Evolutionary conservation across 2,329 filamentous ascomycete genomes (phyloP).

Genomic region (Diaporthe velutina): DNA sequence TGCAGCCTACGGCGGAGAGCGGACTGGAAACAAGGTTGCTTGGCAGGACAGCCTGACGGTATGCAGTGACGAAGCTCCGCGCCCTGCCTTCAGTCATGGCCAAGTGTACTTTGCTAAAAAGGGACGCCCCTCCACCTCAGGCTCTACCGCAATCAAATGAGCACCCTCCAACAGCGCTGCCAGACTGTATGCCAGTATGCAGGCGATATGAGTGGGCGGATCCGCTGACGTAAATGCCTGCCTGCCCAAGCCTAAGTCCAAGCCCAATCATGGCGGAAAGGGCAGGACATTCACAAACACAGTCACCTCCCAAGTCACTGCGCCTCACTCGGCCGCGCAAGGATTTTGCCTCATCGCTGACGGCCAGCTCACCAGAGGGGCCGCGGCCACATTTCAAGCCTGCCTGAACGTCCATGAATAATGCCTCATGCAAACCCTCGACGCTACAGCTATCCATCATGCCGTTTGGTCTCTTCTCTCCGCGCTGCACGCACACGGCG

Average conservation of each 20-base stretch:
- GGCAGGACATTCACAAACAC: not conserved
- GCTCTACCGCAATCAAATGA: constrained; percentile 24
- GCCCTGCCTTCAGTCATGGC: constrained; percentile 16
- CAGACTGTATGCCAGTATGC: not conserved
- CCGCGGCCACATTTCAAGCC: not conserved
- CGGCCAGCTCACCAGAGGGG: constrained; percentile 11
- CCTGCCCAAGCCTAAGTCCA: constrained; percentile 9
- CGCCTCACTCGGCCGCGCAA: constrained; percentile 28
- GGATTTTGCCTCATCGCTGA: constrained; percentile 23
- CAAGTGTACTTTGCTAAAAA: constrained; percentile 30
- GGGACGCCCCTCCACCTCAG: constrained; percentile 4
- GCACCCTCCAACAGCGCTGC: not conserved
- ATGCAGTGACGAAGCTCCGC: constrained; percentile 35
- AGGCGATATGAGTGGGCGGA: constrained; percentile 24
- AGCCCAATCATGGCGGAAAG: not conserved
- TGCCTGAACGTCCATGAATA: constrained; percentile 2
- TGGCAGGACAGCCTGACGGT: constrained; percentile 26
- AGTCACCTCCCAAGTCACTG: constrained; percentile 11
- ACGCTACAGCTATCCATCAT: not conserved
- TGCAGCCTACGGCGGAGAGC: not conserved
- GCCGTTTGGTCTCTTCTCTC: not conserved
- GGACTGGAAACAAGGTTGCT: constrained; percentile 35
- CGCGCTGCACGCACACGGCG: not conserved
- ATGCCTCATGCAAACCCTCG: constrained; percentile 3
- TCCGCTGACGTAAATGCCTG: constrained; percentile 27